phyloP scores from a whole-genome alignment of 306 rosid genomes.

The Ceratonia siliqua region DNA sequence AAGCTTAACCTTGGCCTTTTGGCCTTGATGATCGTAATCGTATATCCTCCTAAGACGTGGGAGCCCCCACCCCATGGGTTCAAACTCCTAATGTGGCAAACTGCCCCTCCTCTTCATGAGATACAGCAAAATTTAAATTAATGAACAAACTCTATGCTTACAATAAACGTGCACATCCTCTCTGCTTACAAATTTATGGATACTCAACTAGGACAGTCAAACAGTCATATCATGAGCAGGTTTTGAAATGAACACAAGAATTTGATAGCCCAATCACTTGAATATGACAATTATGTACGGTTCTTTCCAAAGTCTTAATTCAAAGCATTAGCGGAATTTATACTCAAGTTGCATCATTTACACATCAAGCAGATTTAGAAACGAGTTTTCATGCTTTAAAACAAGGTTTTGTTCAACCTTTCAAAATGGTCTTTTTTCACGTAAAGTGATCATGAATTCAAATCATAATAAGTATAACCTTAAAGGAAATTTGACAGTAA shows the following conservation, averaged over 20 bases:
- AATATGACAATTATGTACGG: background rate
- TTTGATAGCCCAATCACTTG: background rate
- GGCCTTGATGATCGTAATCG: background rate
- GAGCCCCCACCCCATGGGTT: background rate
- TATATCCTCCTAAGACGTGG: background rate
- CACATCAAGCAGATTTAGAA: background rate
- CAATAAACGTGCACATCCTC: background rate
- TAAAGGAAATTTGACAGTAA: background rate
- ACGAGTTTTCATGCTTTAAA: background rate
- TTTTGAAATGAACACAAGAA: background rate
- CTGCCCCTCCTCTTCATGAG: background rate
- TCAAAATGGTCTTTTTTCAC: background rate
- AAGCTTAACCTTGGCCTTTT: background rate
- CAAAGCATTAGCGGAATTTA: background rate
- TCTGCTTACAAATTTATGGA: background rate
- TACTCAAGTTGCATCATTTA: background rate
- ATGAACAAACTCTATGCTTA: constrained; percentile 10
- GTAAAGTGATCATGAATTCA: background rate
- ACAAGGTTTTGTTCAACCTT: background rate
- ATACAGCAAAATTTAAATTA: background rate
- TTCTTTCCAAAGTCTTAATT: background rate
- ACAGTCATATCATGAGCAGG: background rate
- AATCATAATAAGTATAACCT: background rate
- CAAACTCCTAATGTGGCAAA: background rate
- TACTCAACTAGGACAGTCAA: background rate